Percentiles rank a stretch among this genome's conserved stretches.
These are phyloP conservation scores for Cutaneotrichosporon mucoides DNA, from an alignment of 1,284 basidiomycete genomes.

Conservation along the genomic window DNA sequence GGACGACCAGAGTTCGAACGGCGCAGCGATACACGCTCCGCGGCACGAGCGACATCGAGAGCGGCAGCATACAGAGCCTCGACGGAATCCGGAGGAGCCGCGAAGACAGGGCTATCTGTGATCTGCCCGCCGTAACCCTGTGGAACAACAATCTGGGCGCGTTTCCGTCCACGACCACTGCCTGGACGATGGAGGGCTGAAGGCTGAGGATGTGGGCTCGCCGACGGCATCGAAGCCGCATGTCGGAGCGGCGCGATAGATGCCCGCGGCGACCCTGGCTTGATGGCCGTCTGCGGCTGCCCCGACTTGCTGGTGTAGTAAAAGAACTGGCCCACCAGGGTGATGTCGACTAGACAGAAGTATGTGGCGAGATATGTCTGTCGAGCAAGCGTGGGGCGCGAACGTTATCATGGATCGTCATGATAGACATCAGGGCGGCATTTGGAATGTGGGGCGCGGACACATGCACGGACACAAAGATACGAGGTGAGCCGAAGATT, in stretches of 20 bases:
- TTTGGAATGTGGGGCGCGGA: too few species aligned
- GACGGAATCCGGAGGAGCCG: constrained; percentile 25
- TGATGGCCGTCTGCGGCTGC: not conserved
- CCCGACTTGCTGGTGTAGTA: constrained; percentile 56
- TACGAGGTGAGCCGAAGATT: too few species aligned
- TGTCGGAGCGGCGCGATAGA: not conserved
- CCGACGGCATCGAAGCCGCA: not conserved
- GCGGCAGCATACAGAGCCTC: constrained; percentile 45
- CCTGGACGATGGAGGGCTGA: not conserved
- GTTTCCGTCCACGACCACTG: constrained; percentile 6
- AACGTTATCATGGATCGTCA: too few species aligned
- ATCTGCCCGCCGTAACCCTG: not conserved
- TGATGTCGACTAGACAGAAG: constrained; percentile 74
- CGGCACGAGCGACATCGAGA: constrained; percentile 47
- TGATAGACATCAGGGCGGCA: too few species aligned
- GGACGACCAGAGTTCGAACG: constrained; percentile 13
- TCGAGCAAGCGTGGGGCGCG: not conserved
- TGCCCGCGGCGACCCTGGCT: constrained; percentile 4
- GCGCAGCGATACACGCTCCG: constrained; percentile 37
- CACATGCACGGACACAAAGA: too few species aligned
- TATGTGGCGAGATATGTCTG: constrained; percentile 84
- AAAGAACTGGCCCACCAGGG: constrained; percentile 69
- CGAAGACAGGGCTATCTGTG: constrained; percentile 9
- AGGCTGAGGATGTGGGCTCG: not conserved
- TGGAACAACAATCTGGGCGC: not conserved